These are phyloP conservation scores for Crithidia mellificae DNA, from an alignment of 208 protist genomes.

Conservation along the genomic window DNA sequence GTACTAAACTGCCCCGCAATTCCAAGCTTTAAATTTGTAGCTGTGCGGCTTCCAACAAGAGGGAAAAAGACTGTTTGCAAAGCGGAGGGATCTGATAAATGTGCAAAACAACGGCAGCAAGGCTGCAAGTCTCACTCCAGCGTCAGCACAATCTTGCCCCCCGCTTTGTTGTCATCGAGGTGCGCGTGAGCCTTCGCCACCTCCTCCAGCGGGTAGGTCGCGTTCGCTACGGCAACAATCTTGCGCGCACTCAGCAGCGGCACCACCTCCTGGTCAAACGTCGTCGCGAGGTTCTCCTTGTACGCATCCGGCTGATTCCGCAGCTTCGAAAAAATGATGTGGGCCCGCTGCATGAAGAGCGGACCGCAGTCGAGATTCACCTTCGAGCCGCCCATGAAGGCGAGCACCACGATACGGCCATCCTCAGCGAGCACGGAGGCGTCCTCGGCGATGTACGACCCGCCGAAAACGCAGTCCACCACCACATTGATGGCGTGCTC, in stretches of 20 bases:
- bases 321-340: constrained; percentile 73
- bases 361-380: constrained; percentile 56
- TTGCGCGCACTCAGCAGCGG: constrained; percentile 57
- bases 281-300: constrained; percentile 50
- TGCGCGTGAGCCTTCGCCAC: constrained; percentile 52
- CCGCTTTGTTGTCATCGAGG: constrained; percentile 51
- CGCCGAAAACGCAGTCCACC: constrained; percentile 83
- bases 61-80: too few relatives aligned
- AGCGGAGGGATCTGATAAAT: neutral
- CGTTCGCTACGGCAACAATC: constrained; percentile 51
- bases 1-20: too few relatives aligned
- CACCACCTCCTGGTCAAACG: constrained; percentile 62
- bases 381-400: constrained; percentile 63
- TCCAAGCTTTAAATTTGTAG: too few relatives aligned
- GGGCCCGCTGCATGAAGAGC: constrained; percentile 52
- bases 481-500: constrained; percentile 61
- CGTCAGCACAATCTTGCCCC: constrained; percentile 69
- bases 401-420: constrained; percentile 63
- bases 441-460: constrained; percentile 68
- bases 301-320: constrained; percentile 58
- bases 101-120: neutral
- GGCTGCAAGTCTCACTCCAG: neutral
- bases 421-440: constrained; percentile 50
- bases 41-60: too few relatives aligned
- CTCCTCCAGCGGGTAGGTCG: constrained; percentile 59